A percentile compares a stretch with the other conserved stretches of the same genome.
Evolutionary conservation across 2,329 filamentous ascomycete species (phyloP).

Genomic region (Curvularia spicifera): DNA sequence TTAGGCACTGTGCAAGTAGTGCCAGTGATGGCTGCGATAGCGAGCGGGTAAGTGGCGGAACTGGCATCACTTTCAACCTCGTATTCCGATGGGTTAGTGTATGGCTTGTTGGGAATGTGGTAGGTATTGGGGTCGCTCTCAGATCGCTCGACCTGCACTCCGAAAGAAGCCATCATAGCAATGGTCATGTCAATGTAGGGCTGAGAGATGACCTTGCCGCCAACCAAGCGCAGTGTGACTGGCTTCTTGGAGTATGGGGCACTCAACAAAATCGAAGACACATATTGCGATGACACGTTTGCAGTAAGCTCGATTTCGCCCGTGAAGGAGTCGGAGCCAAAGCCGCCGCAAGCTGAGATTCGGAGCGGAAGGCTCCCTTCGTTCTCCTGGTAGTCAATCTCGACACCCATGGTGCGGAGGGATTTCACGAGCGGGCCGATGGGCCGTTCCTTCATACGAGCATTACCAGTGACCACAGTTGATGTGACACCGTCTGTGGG

Average conservation of each 20-base stretch:
- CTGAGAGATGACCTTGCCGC: constrained; percentile 97
- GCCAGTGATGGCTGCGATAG: constrained; percentile 92
- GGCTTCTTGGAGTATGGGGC: constrained; percentile 95
- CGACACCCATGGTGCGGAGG: constrained; percentile 83
- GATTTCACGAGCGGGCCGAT: constrained; percentile 94
- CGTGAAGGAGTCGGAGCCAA: constrained; percentile 70
- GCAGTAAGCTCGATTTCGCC: constrained; percentile 91
- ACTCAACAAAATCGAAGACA: constrained; percentile 95
- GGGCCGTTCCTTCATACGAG: constrained; percentile 93
- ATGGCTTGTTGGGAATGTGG: constrained; percentile 84
- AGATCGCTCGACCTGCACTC: constrained; percentile 79
- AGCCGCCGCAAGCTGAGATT: constrained; percentile 67
- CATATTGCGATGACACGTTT: constrained; percentile 98
- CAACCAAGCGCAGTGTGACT: constrained; percentile 86
- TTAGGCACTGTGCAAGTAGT: constrained; percentile 96
- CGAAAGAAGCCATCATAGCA: constrained; percentile 94
- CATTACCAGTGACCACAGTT: constrained; percentile 89
- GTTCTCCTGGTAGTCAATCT: constrained; percentile 83
- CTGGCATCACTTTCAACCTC: constrained; percentile 96
- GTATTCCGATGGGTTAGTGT: constrained; percentile 84
- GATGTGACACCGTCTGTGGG: constrained; percentile 66
- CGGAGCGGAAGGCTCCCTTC: constrained; percentile 83
- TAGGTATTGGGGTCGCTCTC: constrained; percentile 86
- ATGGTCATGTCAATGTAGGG: constrained; percentile 99
- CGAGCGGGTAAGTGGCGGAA: constrained; percentile 94